Base-by-base conservation (phyloP, 129 eudicot genomes). In the Pulicaria dysenterica region DNA sequence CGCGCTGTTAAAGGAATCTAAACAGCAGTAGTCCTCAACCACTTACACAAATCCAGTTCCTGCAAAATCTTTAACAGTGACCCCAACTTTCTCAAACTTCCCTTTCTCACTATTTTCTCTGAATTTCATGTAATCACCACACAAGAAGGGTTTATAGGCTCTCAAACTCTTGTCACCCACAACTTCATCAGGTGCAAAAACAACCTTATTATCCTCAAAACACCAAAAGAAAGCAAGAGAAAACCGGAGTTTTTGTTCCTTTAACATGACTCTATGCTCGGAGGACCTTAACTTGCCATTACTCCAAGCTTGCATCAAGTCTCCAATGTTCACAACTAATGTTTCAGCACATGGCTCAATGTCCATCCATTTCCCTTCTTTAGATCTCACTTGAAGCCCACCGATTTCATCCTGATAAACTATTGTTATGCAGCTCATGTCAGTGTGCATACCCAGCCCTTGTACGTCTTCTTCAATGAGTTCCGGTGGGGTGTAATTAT, bases 401-500 rank as follows among this genome's bases (percentile, higher is more conserved):
- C 96, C 96, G 3, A 64, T 67, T 41, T 85, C 88, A 31, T 93
- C 98, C 58, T 88, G 96, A 73, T 87, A 87, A 37, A 93, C 90
- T 11, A 89, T 85, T 4, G 98, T 93, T 50, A 89, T 44, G 48
- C 98, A 93, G 77, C 98, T 87, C 98, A 93, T 93, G 59, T 93
- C 98, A 3, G 98, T 89, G 77, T 92, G 96, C 96, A 84, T 87
- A 24, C 98, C 96, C 0, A 92, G 98, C 48, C 98, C 98, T 64
- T 89, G 96, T 15, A 87, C 82, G 66, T 79, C 88, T 72, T 92
- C 60, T 13, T 75, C 86, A 42, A 61, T 34, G 8, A 8, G 24
- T n/a, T 79, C 77, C 11, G 95, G 95, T 49, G 87, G 80, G 11
- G 92, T 69, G 80, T 93, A 93, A 77, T 93, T 89, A 73, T 80